Evolutionary conservation across 2,329 filamentous ascomycete genomes (phyloP).

Genomic region (Pseudogymnoascus sp.): DNA sequence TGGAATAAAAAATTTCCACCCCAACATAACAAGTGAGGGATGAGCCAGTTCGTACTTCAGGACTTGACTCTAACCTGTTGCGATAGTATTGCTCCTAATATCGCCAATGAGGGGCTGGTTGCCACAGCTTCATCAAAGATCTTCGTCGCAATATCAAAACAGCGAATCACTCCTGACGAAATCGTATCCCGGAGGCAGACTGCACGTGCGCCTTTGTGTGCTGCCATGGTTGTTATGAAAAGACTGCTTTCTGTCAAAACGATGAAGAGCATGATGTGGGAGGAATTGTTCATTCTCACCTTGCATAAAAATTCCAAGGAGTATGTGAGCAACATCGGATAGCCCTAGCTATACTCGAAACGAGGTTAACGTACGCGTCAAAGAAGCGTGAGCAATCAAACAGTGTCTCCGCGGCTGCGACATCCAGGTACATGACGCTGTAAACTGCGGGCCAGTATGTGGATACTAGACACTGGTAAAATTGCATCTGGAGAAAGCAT

Average conservation of each 20-base stretch:
- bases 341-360: not conserved
- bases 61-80: not conserved
- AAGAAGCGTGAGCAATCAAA: slow-evolving; percentile 12
- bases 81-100: not conserved
- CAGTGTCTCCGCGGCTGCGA: not conserved
- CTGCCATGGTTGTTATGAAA: not conserved
- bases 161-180: not conserved
- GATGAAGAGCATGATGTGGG: not conserved
- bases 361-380: slow-evolving; percentile 10
- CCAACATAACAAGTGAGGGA: not conserved
- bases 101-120: not conserved
- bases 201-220: not conserved
- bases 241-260: not conserved
- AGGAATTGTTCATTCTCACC: not conserved
- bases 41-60: not conserved
- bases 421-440: slow-evolving; percentile 10
- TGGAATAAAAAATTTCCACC: not conserved
- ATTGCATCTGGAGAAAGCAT: slow-evolving; percentile 21
- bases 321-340: not conserved
- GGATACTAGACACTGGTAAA: slow-evolving; percentile 23
- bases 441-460: slow-evolving; percentile 28
- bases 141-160: not conserved
- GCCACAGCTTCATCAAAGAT: not conserved
- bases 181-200: not conserved
- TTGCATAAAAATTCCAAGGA: not conserved